Conservation (phyloP, 2,329 filamentous ascomycete species). For the Colletotrichum brevisporum region DNA sequence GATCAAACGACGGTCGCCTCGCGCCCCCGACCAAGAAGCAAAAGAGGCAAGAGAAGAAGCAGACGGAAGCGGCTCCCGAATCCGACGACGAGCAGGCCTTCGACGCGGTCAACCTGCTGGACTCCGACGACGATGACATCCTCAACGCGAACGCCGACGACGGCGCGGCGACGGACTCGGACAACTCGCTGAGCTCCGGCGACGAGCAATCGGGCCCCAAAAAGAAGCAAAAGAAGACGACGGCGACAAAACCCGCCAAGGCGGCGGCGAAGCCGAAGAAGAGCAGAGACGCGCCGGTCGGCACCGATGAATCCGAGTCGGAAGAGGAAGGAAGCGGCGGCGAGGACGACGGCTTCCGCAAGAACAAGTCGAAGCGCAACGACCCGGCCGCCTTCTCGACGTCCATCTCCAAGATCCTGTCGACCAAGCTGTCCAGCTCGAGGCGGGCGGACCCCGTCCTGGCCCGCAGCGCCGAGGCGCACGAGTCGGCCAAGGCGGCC, state of each 20-base stretch:
- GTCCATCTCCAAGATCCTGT: slow-evolving; percentile 92
- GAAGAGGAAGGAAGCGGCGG: slow-evolving; percentile 46
- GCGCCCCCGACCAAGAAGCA: slow-evolving; percentile 64
- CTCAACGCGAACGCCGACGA: slow-evolving; percentile 68
- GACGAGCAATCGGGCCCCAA: slow-evolving; percentile 50
- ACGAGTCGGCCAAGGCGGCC: slow-evolving; percentile 78
- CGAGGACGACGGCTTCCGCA: slow-evolving; percentile 54
- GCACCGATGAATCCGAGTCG: slow-evolving; percentile 50
- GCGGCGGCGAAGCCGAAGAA: slow-evolving; percentile 44
- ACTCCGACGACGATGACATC: slow-evolving; percentile 71
- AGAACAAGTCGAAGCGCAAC: slow-evolving; percentile 83
- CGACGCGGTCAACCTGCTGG: slow-evolving; percentile 66
- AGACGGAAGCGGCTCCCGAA: slow-evolving; percentile 67
- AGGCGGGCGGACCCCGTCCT: slow-evolving; percentile 93
- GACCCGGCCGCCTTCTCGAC: slow-evolving; percentile 93
- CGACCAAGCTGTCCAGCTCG: slow-evolving; percentile 85
- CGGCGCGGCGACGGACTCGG: slow-evolving; percentile 55
- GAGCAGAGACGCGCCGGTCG: slow-evolving; percentile 31
- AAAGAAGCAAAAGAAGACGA: slow-evolving; percentile 48
- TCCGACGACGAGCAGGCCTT: slow-evolving; percentile 60
- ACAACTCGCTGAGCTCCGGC: slow-evolving; percentile 52
- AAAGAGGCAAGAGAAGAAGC: slow-evolving; percentile 61
- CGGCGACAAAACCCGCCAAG: slow-evolving; percentile 38
- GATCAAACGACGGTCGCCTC: slow-evolving; percentile 50
- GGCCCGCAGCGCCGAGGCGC: slow-evolving; percentile 82